Conservation (phyloP, 257 asterid genomes). For the Nicotiana undulata region DNA sequence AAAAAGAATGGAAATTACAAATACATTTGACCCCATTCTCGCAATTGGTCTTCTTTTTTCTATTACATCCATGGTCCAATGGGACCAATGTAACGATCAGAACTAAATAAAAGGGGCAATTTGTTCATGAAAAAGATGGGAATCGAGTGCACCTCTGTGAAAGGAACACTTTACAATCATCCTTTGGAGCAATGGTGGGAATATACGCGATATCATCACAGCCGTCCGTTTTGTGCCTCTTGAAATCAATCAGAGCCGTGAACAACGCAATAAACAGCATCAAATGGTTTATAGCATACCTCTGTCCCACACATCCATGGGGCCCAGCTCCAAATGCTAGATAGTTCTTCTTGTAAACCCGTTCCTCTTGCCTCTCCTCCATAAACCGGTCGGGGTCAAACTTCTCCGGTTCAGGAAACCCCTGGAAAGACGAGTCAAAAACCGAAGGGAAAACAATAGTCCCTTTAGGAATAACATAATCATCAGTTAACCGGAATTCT, state of each 20-base stretch:
- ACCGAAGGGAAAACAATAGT: conserved; percentile 86
- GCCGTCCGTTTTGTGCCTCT: conserved; percentile 62
- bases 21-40: not conserved
- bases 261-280: conserved; percentile 67
- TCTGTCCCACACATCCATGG: conserved; percentile 93
- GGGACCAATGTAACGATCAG: not conserved
- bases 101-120: conserved; percentile 5
- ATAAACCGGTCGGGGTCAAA: conserved; percentile 87
- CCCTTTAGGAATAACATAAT: conserved; percentile 65
- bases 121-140: conserved; percentile 31
- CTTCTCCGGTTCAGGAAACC: conserved; percentile 69
- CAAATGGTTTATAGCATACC: conserved; percentile 73
- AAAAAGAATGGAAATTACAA: not conserved
- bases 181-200: conserved; percentile 85
- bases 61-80: conserved; percentile 9
- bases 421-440: conserved; percentile 80
- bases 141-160: conserved; percentile 41
- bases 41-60: not conserved
- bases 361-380: conserved; percentile 76
- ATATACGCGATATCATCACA: conserved; percentile 80
- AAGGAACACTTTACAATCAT: conserved; percentile 68
- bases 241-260: conserved; percentile 52
- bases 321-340: conserved; percentile 90
- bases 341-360: conserved; percentile 57
- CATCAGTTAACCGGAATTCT: conserved; percentile 54